phyloP scores from a whole-genome alignment of 257 asterid genomes.

The Cinchona pubescens region DNA sequence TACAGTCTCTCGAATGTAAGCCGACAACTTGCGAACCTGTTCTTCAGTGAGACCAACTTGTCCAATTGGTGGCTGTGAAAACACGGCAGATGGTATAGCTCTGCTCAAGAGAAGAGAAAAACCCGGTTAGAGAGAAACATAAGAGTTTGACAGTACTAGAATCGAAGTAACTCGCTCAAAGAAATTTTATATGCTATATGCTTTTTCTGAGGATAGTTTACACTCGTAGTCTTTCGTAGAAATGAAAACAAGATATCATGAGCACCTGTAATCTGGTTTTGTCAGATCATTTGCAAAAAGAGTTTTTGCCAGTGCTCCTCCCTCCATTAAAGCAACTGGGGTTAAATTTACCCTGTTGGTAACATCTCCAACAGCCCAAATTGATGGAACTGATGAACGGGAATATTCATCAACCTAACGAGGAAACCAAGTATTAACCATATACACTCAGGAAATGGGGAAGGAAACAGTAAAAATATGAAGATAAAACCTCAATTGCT shows the following conservation, averaged over 20 bases:
- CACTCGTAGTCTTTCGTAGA: not conserved
- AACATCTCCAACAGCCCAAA: slow-evolving; percentile 99
- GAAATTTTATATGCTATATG: not conserved
- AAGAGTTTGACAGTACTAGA: not conserved
- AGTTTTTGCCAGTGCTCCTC: slow-evolving; percentile 94
- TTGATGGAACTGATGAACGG: slow-evolving; percentile 84
- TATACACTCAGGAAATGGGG: not conserved
- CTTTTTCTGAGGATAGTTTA: not conserved
- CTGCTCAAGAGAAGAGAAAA: slow-evolving; percentile 41
- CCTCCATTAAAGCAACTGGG: slow-evolving; percentile 99
- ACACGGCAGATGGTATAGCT: slow-evolving; percentile 84
- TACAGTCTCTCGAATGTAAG: slow-evolving; percentile 13
- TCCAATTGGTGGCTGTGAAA: slow-evolving; percentile 96
- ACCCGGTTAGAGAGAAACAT: slow-evolving; percentile 8
- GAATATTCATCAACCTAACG: slow-evolving; percentile 86
- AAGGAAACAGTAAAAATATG: not conserved
- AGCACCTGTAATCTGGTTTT: slow-evolving; percentile 79
- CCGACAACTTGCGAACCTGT: slow-evolving; percentile 46
- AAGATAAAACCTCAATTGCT: slow-evolving; percentile 70
- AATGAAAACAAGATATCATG: slow-evolving; percentile 7
- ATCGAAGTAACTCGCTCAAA: not conserved
- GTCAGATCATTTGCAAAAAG: slow-evolving; percentile 75
- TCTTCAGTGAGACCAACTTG: slow-evolving; percentile 94
- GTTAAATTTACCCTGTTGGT: slow-evolving; percentile 96
- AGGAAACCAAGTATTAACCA: slow-evolving; percentile 6